phyloP scores from a whole-genome alignment of 345 rosid genomes.

The Salix udensis region DNA sequence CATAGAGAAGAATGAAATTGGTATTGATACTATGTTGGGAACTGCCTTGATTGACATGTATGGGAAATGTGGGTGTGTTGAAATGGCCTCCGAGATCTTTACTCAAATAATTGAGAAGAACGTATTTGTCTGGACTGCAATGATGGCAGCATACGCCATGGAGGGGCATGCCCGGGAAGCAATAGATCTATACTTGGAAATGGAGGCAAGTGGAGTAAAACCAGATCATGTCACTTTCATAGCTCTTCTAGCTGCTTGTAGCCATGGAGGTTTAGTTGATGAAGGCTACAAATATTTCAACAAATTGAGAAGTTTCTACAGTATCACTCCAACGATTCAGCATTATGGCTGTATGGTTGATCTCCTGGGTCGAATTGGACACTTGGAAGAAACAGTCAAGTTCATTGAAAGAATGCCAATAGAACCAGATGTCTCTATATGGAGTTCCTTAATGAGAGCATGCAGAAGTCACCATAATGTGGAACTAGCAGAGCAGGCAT shows the following conservation, averaged over 20 bases:
- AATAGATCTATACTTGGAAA: constrained; percentile 12
- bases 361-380: constrained; percentile 10
- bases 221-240: constrained; percentile 21
- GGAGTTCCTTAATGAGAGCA: constrained; percentile 15
- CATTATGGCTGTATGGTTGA: constrained; percentile 14
- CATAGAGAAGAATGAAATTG: constrained; percentile 16
- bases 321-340: constrained; percentile 13
- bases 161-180: constrained; percentile 6
- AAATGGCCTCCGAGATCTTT: not conserved
- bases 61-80: constrained; percentile 20
- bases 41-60: constrained; percentile 30
- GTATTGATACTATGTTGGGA: constrained; percentile 3
- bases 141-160: constrained; percentile 3
- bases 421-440: constrained; percentile 7
- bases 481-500: constrained; percentile 21
- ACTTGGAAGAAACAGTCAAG: constrained; percentile 9
- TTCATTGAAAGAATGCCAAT: constrained; percentile 26
- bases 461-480: constrained; percentile 1
- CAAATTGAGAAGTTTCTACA: constrained; percentile 18
- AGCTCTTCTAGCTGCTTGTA: constrained; percentile 24
- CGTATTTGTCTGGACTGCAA: constrained; percentile 8
- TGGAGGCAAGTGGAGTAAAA: constrained; percentile 17
- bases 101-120: not conserved
- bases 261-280: constrained; percentile 28
- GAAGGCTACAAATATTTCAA: constrained; percentile 18